A percentile compares a stretch with the other conserved stretches of the same genome.
These are phyloP conservation scores for Pseudopithomyces chartarum DNA, from an alignment of 2,329 filamentous ascomycete genomes.

Conservation along the genomic window DNA sequence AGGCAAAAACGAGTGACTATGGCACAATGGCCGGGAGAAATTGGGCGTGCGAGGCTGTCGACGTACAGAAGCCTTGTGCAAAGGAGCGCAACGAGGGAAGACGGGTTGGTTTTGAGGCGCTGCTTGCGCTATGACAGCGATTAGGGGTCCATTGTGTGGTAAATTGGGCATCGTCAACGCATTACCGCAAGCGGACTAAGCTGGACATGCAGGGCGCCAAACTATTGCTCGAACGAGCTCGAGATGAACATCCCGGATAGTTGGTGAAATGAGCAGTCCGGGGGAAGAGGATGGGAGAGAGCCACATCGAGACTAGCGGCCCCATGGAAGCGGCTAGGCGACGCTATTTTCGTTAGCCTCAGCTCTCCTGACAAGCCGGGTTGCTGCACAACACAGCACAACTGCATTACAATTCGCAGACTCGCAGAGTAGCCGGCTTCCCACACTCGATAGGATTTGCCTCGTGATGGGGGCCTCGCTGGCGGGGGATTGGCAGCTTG, in stretches of 20 bases:
- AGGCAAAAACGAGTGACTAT: slow-evolving; percentile 39
- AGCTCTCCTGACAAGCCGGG: slow-evolving; percentile 18
- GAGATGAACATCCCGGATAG: slow-evolving; percentile 27
- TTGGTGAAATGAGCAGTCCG: slow-evolving; percentile 38
- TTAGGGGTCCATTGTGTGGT: slow-evolving; percentile 33
- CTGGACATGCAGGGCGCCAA: slow-evolving; percentile 19
- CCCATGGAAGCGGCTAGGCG: slow-evolving; percentile 1
- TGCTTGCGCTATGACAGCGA: slow-evolving; percentile 19
- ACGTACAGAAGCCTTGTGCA: slow-evolving; percentile 40
- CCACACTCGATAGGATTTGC: slow-evolving; percentile 6
- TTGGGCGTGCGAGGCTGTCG: slow-evolving; percentile 39
- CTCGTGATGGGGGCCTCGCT: background rate
- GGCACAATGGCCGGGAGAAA: slow-evolving; percentile 40
- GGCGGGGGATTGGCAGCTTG: slow-evolving; percentile 9
- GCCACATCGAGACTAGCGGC: slow-evolving; percentile 1
- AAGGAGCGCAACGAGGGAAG: slow-evolving; percentile 28
- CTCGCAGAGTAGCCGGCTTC: background rate
- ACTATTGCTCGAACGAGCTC: slow-evolving; percentile 24
- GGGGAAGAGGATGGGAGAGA: slow-evolving; percentile 17
- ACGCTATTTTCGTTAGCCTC: slow-evolving; percentile 6
- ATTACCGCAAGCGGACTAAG: slow-evolving; percentile 30
- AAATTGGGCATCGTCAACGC: slow-evolving; percentile 28
- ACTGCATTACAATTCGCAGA: slow-evolving; percentile 10
- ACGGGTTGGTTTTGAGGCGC: slow-evolving; percentile 34
- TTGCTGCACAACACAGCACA: slow-evolving; percentile 17